These are phyloP conservation scores for Zychaea mexicana DNA, from an alignment of 371 early-diverging fungal species.

Conservation along the genomic window DNA sequence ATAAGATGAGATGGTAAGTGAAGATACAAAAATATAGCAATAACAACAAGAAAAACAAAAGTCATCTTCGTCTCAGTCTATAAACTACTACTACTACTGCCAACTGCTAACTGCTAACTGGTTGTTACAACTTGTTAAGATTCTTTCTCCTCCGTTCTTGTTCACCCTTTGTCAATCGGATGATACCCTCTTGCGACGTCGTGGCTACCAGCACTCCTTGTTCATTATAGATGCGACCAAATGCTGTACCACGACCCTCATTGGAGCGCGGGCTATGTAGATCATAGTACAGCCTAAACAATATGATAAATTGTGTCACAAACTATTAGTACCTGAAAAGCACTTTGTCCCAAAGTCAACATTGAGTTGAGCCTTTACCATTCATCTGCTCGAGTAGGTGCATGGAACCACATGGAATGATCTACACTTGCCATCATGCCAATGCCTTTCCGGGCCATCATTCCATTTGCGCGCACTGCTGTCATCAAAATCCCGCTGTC, in stretches of 20 bases:
- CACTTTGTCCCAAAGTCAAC: background rate
- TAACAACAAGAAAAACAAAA: no score
- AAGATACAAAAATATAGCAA: no score
- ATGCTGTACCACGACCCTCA: slow-evolving; percentile 74
- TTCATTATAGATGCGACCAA: slow-evolving; percentile 79
- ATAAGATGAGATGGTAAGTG: no score
- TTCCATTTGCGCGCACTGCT: slow-evolving; percentile 58
- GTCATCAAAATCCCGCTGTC: slow-evolving; percentile 70
- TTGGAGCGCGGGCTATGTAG: slow-evolving; percentile 76
- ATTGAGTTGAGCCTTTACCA: no score
- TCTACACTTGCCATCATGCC: slow-evolving; percentile 83
- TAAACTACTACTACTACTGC: no score
- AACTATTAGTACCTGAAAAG: no score
- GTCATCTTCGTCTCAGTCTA: no score
- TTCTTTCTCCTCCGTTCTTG: slow-evolving; percentile 17
- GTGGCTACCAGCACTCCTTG: slow-evolving; percentile 81
- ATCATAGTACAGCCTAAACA: slow-evolving; percentile 63
- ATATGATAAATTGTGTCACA: background rate
- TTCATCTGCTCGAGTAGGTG: slow-evolving; percentile 85
- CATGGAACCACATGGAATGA: slow-evolving; percentile 93
- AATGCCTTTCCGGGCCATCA: slow-evolving; percentile 48
- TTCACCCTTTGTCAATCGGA: slow-evolving; percentile 42
- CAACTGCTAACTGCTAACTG: no score
- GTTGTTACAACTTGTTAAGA: slow-evolving; percentile 5
- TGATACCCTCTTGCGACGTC: slow-evolving; percentile 74